Percentiles rank a stretch among this genome's conserved stretches.
phyloP scores from a whole-genome alignment of 2,329 filamentous ascomycete genomes.

The Sporothrix inflata region DNA sequence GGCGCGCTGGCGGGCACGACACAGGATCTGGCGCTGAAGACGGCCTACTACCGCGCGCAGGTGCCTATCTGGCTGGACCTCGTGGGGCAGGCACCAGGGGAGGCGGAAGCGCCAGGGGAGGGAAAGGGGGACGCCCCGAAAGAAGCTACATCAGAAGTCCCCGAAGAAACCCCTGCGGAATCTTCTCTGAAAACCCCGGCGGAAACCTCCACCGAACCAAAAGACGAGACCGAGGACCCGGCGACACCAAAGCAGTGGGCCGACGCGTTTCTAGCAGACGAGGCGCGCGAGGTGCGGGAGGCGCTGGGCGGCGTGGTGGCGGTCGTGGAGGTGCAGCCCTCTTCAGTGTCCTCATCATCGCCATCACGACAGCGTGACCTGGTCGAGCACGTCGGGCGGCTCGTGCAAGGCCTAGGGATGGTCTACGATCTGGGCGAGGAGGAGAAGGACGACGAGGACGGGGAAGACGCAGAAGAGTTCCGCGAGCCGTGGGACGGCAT shows the following conservation, averaged over 20 bases:
- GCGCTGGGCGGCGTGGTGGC: slow-evolving; percentile 65
- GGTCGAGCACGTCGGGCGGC: slow-evolving; percentile 56
- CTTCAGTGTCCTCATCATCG: not conserved
- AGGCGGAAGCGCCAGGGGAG: not conserved
- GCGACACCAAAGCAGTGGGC: slow-evolving; percentile 55
- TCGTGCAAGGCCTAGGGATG: slow-evolving; percentile 61
- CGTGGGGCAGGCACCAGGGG: slow-evolving; percentile 36
- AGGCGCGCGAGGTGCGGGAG: slow-evolving; percentile 64
- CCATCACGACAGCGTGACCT: slow-evolving; percentile 39
- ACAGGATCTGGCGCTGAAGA: slow-evolving; percentile 59
- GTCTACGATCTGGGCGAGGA: slow-evolving; percentile 47
- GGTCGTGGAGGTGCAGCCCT: slow-evolving; percentile 49
- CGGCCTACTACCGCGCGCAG: slow-evolving; percentile 62
- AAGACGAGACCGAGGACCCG: not conserved
- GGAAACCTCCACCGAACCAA: not conserved
- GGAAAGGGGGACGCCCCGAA: not conserved
- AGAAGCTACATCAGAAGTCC: not conserved
- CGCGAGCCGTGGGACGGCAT: slow-evolving; percentile 66
- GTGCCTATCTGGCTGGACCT: slow-evolving; percentile 69
- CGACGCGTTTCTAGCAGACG: slow-evolving; percentile 59
- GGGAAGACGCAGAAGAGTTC: slow-evolving; percentile 28
- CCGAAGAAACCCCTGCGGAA: no score
- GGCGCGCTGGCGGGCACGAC: slow-evolving; percentile 59
- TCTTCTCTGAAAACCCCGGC: not conserved
- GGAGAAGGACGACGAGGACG: slow-evolving; percentile 42